These are phyloP conservation scores for Polytolypa hystricis DNA, from an alignment of 2,329 filamentous ascomycete genomes.

Conservation along the genomic window DNA sequence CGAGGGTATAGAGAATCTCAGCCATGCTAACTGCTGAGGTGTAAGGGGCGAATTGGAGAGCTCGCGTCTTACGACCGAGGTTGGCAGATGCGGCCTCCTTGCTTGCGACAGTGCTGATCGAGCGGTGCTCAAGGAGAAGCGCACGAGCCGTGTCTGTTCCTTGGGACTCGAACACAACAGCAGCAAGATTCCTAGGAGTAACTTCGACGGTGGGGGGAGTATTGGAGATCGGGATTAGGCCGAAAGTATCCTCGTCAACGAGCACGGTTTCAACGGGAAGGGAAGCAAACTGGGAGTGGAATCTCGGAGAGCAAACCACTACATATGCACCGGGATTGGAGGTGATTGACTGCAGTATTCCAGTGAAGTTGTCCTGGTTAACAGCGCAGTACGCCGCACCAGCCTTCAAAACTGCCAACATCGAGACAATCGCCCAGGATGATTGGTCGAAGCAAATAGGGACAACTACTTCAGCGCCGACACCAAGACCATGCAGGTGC, in stretches of 20 bases:
- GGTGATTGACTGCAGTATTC: conserved; percentile 24
- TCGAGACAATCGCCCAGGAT: conserved; percentile 18
- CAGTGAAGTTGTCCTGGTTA: conserved; percentile 25
- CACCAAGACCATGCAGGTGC: conserved; percentile 3
- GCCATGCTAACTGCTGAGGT: conserved; percentile 36
- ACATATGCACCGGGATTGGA: conserved; percentile 21
- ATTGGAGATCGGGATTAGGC: conserved; percentile 11
- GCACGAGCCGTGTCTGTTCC: conserved; percentile 29
- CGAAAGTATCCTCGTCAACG: conserved; percentile 23
- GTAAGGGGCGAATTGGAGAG: conserved; percentile 36
- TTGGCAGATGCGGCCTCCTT: conserved; percentile 19
- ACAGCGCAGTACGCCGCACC: conserved; percentile 25
- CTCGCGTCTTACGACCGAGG: conserved; percentile 18
- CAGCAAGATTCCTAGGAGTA: conserved; percentile 21
- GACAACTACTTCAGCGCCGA: conserved; percentile 4
- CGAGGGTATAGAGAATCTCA: conserved; percentile 28
- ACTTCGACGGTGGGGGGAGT: conserved; percentile 5
- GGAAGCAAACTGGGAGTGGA: conserved; percentile 19
- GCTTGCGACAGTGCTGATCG: conserved; percentile 23
- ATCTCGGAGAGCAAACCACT: conserved; percentile 24
- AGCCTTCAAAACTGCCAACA: conserved; percentile 24
- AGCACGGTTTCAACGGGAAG: conserved; percentile 22
- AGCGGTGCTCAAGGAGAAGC: conserved; percentile 25
- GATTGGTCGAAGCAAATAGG: conserved; percentile 6
- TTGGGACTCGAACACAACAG: conserved; percentile 28